Evolutionary conservation across 1,139 yeast genomes (phyloP).

Genomic region (Sugiyamaella grinbergsii): DNA sequence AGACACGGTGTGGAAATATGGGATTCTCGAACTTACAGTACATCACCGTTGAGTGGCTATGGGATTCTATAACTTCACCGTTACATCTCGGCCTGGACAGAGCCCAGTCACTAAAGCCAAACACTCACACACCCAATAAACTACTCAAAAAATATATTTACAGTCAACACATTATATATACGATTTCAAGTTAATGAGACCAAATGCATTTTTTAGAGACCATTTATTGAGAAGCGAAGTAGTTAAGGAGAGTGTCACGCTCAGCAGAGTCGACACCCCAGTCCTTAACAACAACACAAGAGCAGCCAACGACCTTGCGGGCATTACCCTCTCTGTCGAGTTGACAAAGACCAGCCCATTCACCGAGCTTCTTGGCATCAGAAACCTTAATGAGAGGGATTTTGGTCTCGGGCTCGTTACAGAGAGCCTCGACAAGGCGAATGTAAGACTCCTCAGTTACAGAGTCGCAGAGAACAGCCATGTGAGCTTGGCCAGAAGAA

Average conservation of each 20-base stretch:
- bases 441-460: constrained; percentile 97
- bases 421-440: constrained; percentile 98
- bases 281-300: constrained; percentile 98
- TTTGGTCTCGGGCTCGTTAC: constrained; percentile 96
- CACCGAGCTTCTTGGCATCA: constrained; percentile 99
- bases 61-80: too few relatives aligned
- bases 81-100: neutral
- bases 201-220: neutral
- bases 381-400: constrained; percentile 99
- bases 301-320: constrained; percentile 99
- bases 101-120: constrained; percentile 5
- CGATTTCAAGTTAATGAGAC: constrained; percentile 13
- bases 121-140: neutral
- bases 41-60: too few relatives aligned
- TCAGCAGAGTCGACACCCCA: constrained; percentile 99
- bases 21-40: too few relatives aligned
- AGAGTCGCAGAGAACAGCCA: constrained; percentile 96
- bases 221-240: constrained; percentile 82
- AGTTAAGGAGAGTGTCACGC: constrained; percentile 95
- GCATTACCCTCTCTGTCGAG: constrained; percentile 99
- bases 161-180: constrained; percentile 1
- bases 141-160: constrained; percentile 16
- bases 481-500: constrained; percentile 91
- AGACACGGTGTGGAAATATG: neutral
- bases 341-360: constrained; percentile 99